Evolutionary conservation across 2,329 filamentous ascomycete genomes (phyloP).

Genomic region (Diplodia corticola): DNA sequence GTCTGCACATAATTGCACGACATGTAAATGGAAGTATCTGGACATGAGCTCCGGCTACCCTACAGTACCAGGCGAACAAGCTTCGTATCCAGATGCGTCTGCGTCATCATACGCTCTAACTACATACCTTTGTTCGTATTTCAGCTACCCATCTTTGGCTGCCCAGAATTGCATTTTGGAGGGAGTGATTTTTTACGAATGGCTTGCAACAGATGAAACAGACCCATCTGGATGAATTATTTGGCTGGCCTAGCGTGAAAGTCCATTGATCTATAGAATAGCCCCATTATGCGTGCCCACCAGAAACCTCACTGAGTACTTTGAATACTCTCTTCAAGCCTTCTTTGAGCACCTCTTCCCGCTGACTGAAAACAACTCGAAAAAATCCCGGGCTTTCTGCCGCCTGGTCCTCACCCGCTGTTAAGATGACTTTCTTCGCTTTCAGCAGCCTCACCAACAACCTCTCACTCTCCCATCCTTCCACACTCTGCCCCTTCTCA

Average conservation of each 20-base stretch:
- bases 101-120: background rate
- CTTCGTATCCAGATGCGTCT: background rate
- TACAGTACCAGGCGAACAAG: background rate
- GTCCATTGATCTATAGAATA: background rate
- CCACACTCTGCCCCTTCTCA: slow-evolving; percentile 12
- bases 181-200: background rate
- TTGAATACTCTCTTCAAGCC: slow-evolving; percentile 4
- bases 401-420: slow-evolving; percentile 50
- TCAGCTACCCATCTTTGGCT: background rate
- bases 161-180: background rate
- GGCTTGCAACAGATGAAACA: background rate
- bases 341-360: background rate
- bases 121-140: background rate
- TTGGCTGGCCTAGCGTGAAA: background rate
- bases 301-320: background rate
- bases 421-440: slow-evolving; percentile 53
- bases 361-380: slow-evolving; percentile 49
- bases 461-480: slow-evolving; percentile 45
- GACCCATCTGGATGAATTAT: background rate
- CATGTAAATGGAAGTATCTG: too few species aligned
- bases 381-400: slow-evolving; percentile 54
- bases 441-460: slow-evolving; percentile 47
- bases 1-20: too few species aligned
- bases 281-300: background rate
- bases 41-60: too few species aligned